phyloP scores from a whole-genome alignment of 2,329 filamentous ascomycete genomes.

The Paracorniculantispora psalliotae region DNA sequence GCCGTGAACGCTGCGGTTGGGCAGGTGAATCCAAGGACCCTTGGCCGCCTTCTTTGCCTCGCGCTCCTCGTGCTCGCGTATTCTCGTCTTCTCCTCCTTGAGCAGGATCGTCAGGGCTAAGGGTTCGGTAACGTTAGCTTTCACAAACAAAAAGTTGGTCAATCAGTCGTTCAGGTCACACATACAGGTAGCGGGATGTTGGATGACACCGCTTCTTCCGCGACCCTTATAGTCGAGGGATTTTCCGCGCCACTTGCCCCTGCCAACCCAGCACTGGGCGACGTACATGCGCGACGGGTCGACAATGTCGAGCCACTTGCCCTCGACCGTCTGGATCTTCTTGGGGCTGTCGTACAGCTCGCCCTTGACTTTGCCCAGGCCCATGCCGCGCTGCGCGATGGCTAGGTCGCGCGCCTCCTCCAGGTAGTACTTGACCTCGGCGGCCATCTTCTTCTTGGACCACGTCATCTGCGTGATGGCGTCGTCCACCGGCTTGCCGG shows the following conservation, averaged over 20 bases:
- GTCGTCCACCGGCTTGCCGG: conserved; percentile 89
- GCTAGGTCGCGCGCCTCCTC: conserved; percentile 78
- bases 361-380: conserved; percentile 49
- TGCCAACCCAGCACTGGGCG: conserved; percentile 87
- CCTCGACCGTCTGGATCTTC: conserved; percentile 69
- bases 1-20: conserved; percentile 75
- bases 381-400: conserved; percentile 79
- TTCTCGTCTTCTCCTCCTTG: conserved; percentile 89
- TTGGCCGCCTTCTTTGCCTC: conserved; percentile 68
- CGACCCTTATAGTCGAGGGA: conserved; percentile 69
- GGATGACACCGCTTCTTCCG: conserved; percentile 63
- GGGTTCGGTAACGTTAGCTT: conserved; percentile 13
- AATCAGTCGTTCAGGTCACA: conserved; percentile 29
- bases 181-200: conserved; percentile 70
- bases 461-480: conserved; percentile 93
- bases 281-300: conserved; percentile 85
- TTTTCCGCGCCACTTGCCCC: conserved; percentile 56
- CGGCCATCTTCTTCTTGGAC: conserved; percentile 86
- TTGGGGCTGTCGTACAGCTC: conserved; percentile 32
- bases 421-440: conserved; percentile 73
- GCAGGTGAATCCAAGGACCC: conserved; percentile 82
- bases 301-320: conserved; percentile 62
- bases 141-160: too few species aligned
- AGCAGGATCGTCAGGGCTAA: conserved; percentile 71
- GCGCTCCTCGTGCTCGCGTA: conserved; percentile 73